phyloP scores from a whole-genome alignment of 306 rosid species.

The Cucurbita argyrosperma region DNA sequence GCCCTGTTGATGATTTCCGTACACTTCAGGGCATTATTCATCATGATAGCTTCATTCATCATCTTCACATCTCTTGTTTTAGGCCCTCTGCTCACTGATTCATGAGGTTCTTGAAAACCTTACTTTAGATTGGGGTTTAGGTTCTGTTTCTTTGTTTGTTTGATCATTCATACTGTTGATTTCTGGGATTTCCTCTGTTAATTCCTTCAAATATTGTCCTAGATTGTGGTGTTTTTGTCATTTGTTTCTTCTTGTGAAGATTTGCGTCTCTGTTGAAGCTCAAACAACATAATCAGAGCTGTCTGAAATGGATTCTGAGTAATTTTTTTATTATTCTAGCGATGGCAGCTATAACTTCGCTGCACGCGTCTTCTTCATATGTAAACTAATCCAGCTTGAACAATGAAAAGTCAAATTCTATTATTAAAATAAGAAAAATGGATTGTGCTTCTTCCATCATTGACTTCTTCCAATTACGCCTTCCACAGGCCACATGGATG shows the following conservation, averaged over 20 bases:
- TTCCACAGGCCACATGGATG: not conserved
- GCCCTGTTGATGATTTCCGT: conserved; percentile 67
- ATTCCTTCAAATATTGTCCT: not conserved
- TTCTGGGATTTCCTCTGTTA: not conserved
- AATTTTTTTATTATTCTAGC: not conserved
- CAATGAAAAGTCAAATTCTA: not conserved
- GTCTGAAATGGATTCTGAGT: not conserved
- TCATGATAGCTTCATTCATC: conserved; percentile 3
- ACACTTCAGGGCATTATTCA: conserved; percentile 49
- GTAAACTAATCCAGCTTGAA: not conserved
- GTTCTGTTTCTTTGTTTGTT: not conserved
- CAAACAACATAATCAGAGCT: not conserved
- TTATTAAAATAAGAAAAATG: not conserved
- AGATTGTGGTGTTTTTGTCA: not conserved
- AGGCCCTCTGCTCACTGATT: conserved; percentile 29
- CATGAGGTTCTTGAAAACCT: not conserved
- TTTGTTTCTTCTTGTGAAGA: not conserved
- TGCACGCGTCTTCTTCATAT: not conserved
- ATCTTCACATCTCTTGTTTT: conserved; percentile 34
- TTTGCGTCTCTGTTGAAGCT: not conserved
- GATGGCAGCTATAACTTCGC: not conserved
- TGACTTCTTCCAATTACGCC: not conserved
- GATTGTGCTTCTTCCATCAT: conserved; percentile 4
- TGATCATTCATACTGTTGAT: not conserved
- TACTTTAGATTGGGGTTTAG: not conserved